Evolutionary conservation across 176 grass and related monocot species (phyloP).

Genomic region (Luzula sylvatica): DNA sequence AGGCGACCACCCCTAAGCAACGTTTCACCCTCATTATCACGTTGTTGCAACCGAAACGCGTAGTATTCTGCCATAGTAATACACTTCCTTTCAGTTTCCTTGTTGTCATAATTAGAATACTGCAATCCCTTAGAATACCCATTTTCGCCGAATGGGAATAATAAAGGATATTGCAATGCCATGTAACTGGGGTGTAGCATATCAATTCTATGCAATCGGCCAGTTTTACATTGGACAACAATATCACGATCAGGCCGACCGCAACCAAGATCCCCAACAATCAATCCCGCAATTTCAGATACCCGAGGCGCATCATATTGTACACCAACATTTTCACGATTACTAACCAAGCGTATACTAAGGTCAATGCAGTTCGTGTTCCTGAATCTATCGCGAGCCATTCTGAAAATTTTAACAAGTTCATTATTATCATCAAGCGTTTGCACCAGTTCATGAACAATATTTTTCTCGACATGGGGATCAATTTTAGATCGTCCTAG

Average conservation of each 20-base stretch:
- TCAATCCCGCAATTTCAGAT: slow-evolving; percentile 6
- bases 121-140: slow-evolving; percentile 2
- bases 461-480: not conserved
- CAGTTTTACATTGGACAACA: slow-evolving; percentile 16
- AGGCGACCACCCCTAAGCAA: not conserved
- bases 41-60: slow-evolving; percentile 12
- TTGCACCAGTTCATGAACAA: not conserved
- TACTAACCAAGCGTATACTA: not conserved
- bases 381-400: slow-evolving; percentile 24
- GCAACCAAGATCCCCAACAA: slow-evolving; percentile 11
- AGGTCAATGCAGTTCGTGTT: no score
- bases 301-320: slow-evolving; percentile 15
- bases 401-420: slow-evolving; percentile 23
- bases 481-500: not conserved
- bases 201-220: not conserved
- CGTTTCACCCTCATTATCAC: not conserved
- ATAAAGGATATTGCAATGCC: slow-evolving; percentile 25
- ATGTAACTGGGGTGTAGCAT: slow-evolving; percentile 20
- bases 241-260: not conserved
- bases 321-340: not conserved
- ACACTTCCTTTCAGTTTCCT: slow-evolving; percentile 6
- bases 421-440: slow-evolving; percentile 27
- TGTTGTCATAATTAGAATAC: not conserved
- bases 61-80: slow-evolving; percentile 24
- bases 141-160: not conserved